These are phyloP conservation scores for Hydnomerulius pinastri DNA, from an alignment of 768 basidiomycete species.

Conservation along the genomic window DNA sequence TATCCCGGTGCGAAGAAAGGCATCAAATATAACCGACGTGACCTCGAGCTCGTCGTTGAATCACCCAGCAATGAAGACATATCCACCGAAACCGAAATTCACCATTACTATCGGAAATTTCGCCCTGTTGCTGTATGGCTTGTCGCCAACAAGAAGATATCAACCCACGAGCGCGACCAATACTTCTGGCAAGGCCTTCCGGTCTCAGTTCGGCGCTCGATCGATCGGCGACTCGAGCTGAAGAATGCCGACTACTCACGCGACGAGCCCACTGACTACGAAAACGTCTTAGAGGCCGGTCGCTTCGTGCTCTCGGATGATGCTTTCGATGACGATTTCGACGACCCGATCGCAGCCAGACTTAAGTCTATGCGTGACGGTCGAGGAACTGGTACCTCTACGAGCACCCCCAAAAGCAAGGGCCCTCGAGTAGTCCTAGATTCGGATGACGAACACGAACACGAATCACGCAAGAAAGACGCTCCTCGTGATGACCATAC, in stretches of 20 bases:
- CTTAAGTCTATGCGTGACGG: neutral
- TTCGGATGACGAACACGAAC: neutral
- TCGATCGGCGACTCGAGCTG: neutral
- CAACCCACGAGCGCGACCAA: neutral
- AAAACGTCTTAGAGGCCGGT: neutral
- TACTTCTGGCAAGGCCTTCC: slow-evolving; percentile 2
- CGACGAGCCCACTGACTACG: neutral
- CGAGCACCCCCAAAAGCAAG: neutral
- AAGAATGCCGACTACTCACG: neutral
- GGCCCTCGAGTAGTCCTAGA: neutral
- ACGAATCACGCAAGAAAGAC: neutral
- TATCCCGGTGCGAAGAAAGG: slow-evolving; percentile 5
- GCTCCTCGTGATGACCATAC: neutral
- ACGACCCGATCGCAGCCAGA: neutral
- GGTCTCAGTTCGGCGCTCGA: neutral
- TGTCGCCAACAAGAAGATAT: slow-evolving; percentile 2
- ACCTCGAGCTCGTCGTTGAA: neutral
- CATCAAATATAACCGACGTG: neutral
- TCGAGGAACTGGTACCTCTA: no score
- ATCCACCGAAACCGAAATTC: neutral
- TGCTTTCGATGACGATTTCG: neutral
- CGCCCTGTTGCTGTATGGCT: neutral
- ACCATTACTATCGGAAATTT: neutral
- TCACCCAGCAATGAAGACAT: neutral
- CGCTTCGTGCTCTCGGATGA: slow-evolving; percentile 3